These are phyloP conservation scores for Fagus sylvatica DNA, from an alignment of 306 rosid species.

Conservation along the genomic window DNA sequence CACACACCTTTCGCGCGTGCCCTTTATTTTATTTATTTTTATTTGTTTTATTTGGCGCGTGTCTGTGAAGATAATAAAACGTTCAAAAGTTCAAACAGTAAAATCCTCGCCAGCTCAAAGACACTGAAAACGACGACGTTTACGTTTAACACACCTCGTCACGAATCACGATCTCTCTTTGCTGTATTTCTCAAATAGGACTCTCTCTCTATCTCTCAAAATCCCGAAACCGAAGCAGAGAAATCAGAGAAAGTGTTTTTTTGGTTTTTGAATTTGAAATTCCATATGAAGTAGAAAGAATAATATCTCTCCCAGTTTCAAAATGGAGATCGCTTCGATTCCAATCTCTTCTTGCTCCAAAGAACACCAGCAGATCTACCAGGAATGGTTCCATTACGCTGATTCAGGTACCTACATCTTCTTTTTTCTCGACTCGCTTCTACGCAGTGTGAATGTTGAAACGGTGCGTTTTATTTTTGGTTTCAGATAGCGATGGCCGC, in stretches of 20 bases:
- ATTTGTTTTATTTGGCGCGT: background rate
- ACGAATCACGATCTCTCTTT: background rate
- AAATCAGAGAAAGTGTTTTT: background rate
- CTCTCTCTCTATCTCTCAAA: background rate
- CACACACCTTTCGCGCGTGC: too few species aligned
- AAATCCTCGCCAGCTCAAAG: too few species aligned
- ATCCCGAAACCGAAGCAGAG: background rate
- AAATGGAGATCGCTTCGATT: slow-evolving; percentile 63
- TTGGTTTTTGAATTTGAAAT: background rate
- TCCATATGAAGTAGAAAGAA: background rate
- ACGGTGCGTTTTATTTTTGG: slow-evolving; percentile 10
- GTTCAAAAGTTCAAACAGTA: background rate
- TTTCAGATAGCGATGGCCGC: slow-evolving; percentile 86
- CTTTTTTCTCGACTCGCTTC: background rate
- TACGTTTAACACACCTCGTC: background rate
- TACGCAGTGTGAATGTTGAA: background rate
- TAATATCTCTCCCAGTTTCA: too few species aligned
- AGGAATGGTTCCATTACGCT: slow-evolving; percentile 79
- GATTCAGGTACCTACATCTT: slow-evolving; percentile 61
- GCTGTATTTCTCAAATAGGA: background rate
- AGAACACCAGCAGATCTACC: slow-evolving; percentile 59
- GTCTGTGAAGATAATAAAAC: background rate
- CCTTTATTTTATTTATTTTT: too few species aligned
- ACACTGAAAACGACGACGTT: slow-evolving; percentile 21
- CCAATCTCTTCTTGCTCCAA: slow-evolving; percentile 50